Conservation (phyloP, 805 yeast species). For the Starmera quercuum region DNA sequence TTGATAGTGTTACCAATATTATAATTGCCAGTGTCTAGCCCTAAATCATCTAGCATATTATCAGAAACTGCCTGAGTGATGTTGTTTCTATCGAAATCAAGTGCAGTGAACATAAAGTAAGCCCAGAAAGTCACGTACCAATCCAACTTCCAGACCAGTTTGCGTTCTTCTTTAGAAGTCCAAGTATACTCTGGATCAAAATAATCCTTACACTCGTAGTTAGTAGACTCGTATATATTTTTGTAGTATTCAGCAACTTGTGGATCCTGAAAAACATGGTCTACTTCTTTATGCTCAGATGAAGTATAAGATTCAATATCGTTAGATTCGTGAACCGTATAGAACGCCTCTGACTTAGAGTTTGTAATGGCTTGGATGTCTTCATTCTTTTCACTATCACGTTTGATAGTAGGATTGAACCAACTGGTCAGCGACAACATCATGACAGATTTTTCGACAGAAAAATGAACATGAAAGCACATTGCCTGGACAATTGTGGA, state of each 20-base stretch:
- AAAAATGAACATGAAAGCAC: too few species aligned
- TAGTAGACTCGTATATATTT: slow-evolving; percentile 35
- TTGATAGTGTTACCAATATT: slow-evolving; percentile 53
- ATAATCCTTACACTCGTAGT: slow-evolving; percentile 46
- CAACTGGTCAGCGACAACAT: too few species aligned
- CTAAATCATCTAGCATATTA: slow-evolving; percentile 41
- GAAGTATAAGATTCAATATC: too few species aligned
- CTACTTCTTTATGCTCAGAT: too few species aligned
- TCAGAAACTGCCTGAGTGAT: slow-evolving; percentile 52
- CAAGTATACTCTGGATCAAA: slow-evolving; percentile 55
- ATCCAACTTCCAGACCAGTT: slow-evolving; percentile 43
- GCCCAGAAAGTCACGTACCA: slow-evolving; percentile 50
- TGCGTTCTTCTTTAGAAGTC: slow-evolving; percentile 44
- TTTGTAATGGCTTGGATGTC: too few species aligned
- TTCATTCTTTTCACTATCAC: too few species aligned
- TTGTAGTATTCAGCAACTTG: slow-evolving; percentile 37
- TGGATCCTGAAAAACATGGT: slow-evolving; percentile 29
- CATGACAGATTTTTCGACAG: too few species aligned
- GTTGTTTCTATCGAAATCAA: slow-evolving; percentile 54
- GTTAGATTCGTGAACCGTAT: too few species aligned
- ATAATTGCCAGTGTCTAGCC: slow-evolving; percentile 47
- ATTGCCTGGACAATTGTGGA: too few species aligned
- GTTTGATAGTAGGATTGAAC: too few species aligned
- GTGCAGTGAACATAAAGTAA: slow-evolving; percentile 48
- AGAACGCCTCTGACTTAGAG: too few species aligned